A percentile compares a stretch with the other conserved stretches of the same genome.
These are phyloP conservation scores for Podospora pseudopauciseta DNA, from an alignment of 495 filamentous ascomycete species.

Conservation along the genomic window DNA sequence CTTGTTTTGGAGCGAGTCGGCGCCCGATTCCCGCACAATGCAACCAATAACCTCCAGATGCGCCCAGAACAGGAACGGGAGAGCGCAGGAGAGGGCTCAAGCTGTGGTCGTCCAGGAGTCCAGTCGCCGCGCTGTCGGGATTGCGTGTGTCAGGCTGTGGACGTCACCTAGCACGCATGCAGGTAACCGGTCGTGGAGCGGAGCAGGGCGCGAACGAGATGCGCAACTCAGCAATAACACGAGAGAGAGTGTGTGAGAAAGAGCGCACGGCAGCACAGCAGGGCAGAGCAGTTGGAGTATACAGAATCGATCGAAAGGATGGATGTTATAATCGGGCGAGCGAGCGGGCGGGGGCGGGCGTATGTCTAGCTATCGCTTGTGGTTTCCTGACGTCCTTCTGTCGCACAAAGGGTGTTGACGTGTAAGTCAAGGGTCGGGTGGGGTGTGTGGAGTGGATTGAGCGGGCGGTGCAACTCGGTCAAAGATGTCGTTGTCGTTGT, in stretches of 20 bases:
- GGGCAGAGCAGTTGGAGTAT: too few relatives aligned
- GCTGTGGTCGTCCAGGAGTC: constrained; percentile 15
- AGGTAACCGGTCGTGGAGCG: constrained; percentile 24
- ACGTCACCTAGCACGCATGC: constrained; percentile 25
- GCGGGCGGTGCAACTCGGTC: background rate
- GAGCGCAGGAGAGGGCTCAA: constrained; percentile 15
- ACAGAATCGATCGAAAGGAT: background rate
- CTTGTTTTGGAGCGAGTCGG: constrained; percentile 27
- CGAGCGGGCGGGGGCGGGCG: too few relatives aligned
- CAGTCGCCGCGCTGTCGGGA: constrained; percentile 32
- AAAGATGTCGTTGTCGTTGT: background rate
- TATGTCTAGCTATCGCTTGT: background rate
- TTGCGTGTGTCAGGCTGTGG: constrained; percentile 27
- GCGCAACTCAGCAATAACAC: constrained; percentile 10
- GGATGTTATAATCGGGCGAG: background rate
- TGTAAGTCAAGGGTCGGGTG: background rate
- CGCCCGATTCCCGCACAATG: constrained; percentile 24
- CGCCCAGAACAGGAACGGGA: constrained; percentile 15
- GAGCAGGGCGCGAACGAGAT: constrained; percentile 17
- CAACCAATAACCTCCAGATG: constrained; percentile 27
- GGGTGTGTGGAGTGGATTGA: too few relatives aligned
- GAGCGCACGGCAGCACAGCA: background rate
- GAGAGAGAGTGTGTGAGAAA: background rate
- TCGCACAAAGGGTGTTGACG: constrained; percentile 1
- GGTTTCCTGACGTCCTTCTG: background rate